These are phyloP conservation scores for Pichia cactophila DNA, from an alignment of 1,139 yeast genomes.

Conservation along the genomic window DNA sequence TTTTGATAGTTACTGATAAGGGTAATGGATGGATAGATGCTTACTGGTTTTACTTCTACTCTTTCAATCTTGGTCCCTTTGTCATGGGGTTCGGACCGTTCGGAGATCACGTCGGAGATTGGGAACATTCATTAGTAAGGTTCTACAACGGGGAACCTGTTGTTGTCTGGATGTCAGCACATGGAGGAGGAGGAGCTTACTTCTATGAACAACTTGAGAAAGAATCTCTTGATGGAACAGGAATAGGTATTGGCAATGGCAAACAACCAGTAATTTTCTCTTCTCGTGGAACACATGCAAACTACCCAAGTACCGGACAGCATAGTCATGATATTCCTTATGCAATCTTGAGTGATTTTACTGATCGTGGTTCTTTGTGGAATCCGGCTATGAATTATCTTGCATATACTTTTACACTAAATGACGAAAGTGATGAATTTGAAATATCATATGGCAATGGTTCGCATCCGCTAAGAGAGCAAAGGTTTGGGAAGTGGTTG, in stretches of 20 bases:
- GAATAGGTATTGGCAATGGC: conserved; percentile 11
- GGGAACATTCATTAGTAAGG: conserved; percentile 92
- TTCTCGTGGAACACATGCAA: conserved; percentile 96
- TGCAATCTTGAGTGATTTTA: conserved; percentile 82
- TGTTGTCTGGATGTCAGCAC: conserved; percentile 98
- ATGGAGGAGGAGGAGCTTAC: conserved; percentile 94
- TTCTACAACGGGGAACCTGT: conserved; percentile 75
- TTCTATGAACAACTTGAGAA: conserved; percentile 62
- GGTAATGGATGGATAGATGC: conserved; percentile 93
- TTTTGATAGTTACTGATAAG: conserved; percentile 76
- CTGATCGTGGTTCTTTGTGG: conserved; percentile 94
- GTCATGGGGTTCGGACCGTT: conserved; percentile 98
- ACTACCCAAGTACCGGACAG: conserved; percentile 92
- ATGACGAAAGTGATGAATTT: conserved; percentile 1
- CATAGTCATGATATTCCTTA: conserved; percentile 94
- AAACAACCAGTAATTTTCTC: conserved; percentile 70
- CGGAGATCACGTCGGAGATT: conserved; percentile 95
- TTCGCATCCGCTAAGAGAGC: conserved; percentile 51
- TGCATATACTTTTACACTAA: conserved; percentile 73
- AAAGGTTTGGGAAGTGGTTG: conserved; percentile 70
- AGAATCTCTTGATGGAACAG: conserved; percentile 10
- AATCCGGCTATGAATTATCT: conserved; percentile 77
- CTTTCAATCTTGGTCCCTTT: conserved; percentile 90
- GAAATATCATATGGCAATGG: conserved; percentile 35
- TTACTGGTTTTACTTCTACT: conserved; percentile 92